These are phyloP conservation scores for Penicillium cataractarum DNA, from an alignment of 495 filamentous ascomycete species.

Conservation along the genomic window DNA sequence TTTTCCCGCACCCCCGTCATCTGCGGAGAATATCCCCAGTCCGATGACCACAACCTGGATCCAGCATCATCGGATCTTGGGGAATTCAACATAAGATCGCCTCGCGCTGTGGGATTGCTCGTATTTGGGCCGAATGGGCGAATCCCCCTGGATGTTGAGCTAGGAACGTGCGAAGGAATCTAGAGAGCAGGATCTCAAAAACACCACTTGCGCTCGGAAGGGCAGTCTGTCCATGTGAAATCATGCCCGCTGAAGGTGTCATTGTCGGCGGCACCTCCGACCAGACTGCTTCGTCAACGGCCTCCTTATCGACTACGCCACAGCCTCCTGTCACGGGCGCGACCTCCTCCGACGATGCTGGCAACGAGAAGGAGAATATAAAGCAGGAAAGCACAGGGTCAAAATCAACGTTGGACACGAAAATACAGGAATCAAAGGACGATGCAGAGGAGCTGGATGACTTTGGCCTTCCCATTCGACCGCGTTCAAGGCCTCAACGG, in stretches of 20 bases:
- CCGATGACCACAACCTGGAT: constrained; percentile 25
- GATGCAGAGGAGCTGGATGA: constrained; percentile 42
- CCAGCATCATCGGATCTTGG: constrained; percentile 15
- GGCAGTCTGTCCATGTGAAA: constrained; percentile 30
- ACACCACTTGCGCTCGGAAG: constrained; percentile 14
- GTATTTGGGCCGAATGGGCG: constrained; percentile 29
- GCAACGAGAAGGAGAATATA: constrained; percentile 25
- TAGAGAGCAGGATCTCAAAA: constrained; percentile 14
- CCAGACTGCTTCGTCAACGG: constrained; percentile 11
- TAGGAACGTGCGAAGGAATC: constrained; percentile 23
- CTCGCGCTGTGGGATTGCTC: background rate
- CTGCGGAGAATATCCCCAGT: constrained; percentile 30
- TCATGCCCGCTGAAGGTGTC: constrained; percentile 34
- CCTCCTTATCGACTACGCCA: constrained; percentile 16
- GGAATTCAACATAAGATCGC: constrained; percentile 3
- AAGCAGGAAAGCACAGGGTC: constrained; percentile 7
- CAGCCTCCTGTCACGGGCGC: constrained; percentile 14
- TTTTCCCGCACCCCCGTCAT: constrained; percentile 31
- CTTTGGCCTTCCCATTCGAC: constrained; percentile 50
- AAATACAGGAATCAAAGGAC: constrained; percentile 20
- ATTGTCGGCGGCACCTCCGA: constrained; percentile 26
- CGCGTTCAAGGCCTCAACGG: constrained; percentile 24
- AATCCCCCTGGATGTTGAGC: constrained; percentile 16
- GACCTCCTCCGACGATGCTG: constrained; percentile 16
- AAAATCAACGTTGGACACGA: constrained; percentile 1